Percentiles rank a stretch among this genome's conserved stretches.
Conservation (phyloP, 2,329 filamentous ascomycete species). For the Phyllosticta citrichinensis region DNA sequence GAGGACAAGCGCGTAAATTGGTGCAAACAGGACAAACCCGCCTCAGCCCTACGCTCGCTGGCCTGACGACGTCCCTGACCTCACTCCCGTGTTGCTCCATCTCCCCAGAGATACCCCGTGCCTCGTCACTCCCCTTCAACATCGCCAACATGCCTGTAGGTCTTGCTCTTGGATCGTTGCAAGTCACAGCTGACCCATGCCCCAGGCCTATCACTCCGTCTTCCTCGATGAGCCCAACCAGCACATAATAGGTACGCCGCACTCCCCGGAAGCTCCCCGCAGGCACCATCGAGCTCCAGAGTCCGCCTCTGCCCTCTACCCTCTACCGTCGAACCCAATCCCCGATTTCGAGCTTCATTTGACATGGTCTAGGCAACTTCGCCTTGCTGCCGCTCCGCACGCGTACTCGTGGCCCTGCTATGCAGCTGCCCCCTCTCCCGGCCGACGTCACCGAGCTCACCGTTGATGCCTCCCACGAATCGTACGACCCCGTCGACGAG, state of each 20-base stretch:
- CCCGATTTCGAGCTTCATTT: conserved; percentile 5
- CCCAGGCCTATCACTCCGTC: conserved; percentile 92
- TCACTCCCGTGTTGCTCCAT: conserved; percentile 19
- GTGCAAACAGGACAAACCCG: conserved; percentile 23
- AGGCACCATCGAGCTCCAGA: conserved; percentile 3
- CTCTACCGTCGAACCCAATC: background rate
- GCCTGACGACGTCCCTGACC: conserved; percentile 7
- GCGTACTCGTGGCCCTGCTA: conserved; percentile 88
- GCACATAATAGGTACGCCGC: conserved; percentile 47
- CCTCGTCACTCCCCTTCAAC: conserved; percentile 1
- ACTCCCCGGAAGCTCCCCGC: conserved; percentile 8
- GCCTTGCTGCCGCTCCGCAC: conserved; percentile 90
- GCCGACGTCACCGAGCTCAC: conserved; percentile 45
- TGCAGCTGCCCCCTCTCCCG: conserved; percentile 58
- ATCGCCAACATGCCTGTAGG: conserved; percentile 38
- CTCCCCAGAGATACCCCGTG: conserved; percentile 17
- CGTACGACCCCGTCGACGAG: conserved; percentile 95
- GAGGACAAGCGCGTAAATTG: conserved; percentile 26
- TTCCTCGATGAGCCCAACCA: conserved; percentile 74
- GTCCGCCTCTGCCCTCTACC: background rate
- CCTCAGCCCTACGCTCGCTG: conserved; percentile 21
- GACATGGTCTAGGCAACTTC: conserved; percentile 60
- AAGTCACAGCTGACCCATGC: background rate
- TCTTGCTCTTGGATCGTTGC: background rate
- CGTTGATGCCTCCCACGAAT: conserved; percentile 74